These are phyloP conservation scores for Zopfochytrium polystomum DNA, from an alignment of 371 early-diverging fungal genomes.

Conservation along the genomic window DNA sequence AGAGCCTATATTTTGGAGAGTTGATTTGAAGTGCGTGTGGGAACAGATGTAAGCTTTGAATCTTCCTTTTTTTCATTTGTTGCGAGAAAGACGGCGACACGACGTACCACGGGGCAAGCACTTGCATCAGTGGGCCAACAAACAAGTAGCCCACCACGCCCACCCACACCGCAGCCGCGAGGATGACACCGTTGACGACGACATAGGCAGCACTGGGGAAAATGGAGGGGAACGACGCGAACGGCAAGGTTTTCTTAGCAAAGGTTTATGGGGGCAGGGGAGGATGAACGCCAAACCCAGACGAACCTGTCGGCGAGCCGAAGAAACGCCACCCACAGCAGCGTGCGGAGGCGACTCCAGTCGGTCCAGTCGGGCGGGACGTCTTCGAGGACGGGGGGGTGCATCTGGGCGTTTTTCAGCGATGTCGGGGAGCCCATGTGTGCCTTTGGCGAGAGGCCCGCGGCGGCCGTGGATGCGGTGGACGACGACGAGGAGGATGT, in stretches of 20 bases:
- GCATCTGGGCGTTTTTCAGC: too few relatives aligned
- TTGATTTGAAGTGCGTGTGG: not conserved
- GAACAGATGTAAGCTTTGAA: not conserved
- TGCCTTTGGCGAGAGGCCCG: too few relatives aligned
- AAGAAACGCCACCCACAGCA: not conserved
- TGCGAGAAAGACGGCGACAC: not conserved
- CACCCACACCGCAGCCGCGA: constrained; percentile 3
- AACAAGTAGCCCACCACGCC: constrained; percentile 18
- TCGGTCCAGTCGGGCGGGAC: constrained; percentile 11
- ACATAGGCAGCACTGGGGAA: constrained; percentile 7
- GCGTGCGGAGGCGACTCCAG: constrained; percentile 8
- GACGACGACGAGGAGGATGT: too few relatives aligned
- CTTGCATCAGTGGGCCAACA: constrained; percentile 13
- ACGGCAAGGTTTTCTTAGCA: not conserved
- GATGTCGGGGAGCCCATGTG: too few relatives aligned
- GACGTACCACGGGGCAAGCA: constrained; percentile 15
- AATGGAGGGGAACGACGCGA: not conserved
- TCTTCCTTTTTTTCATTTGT: not conserved
- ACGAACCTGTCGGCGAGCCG: constrained; percentile 14
- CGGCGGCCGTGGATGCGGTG: too few relatives aligned
- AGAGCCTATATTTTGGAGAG: constrained; percentile 1
- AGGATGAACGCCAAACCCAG: too few relatives aligned
- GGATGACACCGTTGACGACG: constrained; percentile 11
- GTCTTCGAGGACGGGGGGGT: not conserved
- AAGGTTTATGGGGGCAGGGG: not conserved